These are phyloP conservation scores for Kockovaella imperatae DNA, from an alignment of 768 basidiomycete genomes.

Conservation along the genomic window DNA sequence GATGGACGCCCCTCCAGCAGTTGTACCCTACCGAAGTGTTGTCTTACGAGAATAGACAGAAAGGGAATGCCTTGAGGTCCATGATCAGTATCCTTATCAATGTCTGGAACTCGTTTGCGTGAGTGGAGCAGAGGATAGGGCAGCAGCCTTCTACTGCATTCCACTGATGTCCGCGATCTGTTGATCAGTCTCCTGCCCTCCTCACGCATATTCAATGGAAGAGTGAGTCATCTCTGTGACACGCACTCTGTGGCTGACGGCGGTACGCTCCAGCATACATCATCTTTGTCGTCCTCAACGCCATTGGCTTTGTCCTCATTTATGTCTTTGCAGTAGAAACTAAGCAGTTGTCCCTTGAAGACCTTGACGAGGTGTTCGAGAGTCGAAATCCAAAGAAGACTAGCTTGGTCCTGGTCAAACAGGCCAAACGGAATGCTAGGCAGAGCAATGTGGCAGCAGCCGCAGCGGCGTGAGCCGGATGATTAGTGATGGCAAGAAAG, in stretches of 20 bases:
- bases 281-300: conserved; percentile 52
- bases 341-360: conserved; percentile 52
- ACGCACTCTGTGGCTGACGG: neutral
- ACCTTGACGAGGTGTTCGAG: conserved; percentile 50
- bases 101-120: too few relatives aligned
- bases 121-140: too few relatives aligned
- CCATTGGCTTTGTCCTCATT: conserved; percentile 50
- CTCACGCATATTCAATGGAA: conserved; percentile 8
- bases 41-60: conserved; percentile 51
- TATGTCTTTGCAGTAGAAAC: conserved; percentile 54
- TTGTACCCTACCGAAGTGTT: conserved; percentile 55
- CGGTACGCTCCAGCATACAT: conserved; percentile 47
- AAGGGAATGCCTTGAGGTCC: conserved; percentile 50
- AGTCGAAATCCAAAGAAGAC: conserved; percentile 18
- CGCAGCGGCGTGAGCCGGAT: too few relatives aligned
- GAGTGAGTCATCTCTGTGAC: conserved; percentile 33
- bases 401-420: conserved; percentile 13
- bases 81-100: conserved; percentile 49
- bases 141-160: neutral
- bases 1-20: conserved; percentile 48
- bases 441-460: too few relatives aligned
- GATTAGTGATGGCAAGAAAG: too few relatives aligned
- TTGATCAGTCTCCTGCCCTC: neutral
- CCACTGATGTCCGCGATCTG: neutral
- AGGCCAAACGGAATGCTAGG: too few relatives aligned